A percentile compares a stretch with the other conserved stretches of the same genome.
These are phyloP conservation scores for Penicillium bovifimosum DNA, from an alignment of 495 filamentous ascomycete species.

Conservation along the genomic window DNA sequence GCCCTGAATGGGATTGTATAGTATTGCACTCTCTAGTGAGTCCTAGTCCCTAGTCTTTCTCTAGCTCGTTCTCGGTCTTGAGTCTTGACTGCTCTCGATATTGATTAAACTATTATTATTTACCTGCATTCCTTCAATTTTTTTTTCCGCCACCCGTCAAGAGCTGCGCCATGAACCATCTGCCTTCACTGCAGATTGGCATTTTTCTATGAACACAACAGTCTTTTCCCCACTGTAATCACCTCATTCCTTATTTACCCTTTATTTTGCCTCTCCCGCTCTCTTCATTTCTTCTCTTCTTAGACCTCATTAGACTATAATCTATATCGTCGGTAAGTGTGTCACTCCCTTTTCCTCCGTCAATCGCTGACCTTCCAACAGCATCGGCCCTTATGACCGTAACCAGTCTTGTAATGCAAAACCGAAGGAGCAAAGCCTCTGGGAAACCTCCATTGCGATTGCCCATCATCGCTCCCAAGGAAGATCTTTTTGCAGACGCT, in stretches of 20 bases:
- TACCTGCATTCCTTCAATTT: not conserved
- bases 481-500: conserved; percentile 24
- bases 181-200: conserved; percentile 3
- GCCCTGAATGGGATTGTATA: not conserved
- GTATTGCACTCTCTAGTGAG: not conserved
- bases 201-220: conserved; percentile 4
- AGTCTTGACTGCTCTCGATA: no score
- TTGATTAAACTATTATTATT: no score
- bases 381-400: conserved; percentile 27
- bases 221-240: not conserved
- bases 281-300: conserved; percentile 2
- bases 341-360: not conserved
- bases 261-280: conserved; percentile 2
- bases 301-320: not conserved
- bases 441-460: conserved; percentile 36
- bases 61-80: no score
- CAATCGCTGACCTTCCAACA: conserved; percentile 4
- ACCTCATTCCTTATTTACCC: conserved; percentile 4
- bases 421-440: conserved; percentile 29
- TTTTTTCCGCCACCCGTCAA: conserved; percentile 25
- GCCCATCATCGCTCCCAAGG: conserved; percentile 47
- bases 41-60: no score
- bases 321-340: not conserved
- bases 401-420: conserved; percentile 35
- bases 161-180: conserved; percentile 10